Base-by-base conservation (phyloP, 2,329 filamentous ascomycete species). In the Aspergillus carbonarius region DNA sequence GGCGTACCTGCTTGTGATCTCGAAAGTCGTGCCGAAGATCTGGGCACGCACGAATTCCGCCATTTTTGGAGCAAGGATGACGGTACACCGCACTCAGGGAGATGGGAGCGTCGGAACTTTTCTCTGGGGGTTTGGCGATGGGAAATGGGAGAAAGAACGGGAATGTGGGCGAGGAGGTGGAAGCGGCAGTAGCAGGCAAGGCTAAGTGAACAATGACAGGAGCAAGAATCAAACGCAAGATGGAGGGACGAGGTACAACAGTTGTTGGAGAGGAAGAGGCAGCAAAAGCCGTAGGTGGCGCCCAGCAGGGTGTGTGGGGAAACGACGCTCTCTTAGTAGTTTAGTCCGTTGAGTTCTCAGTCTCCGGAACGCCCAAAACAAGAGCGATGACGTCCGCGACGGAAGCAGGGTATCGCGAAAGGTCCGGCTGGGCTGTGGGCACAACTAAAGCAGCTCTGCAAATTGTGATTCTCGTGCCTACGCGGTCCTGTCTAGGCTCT, bases 1-100 rank as follows among this genome's bases (percentile, higher is more conserved):
- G 44, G 59, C 72, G 63, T 86, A 97, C 92, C 95, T 90, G 80
- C 93, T 97, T 70, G 95, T 99, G 81, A 98, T 98, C 86, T 99
- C 95, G 76, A 99, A 99, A 70, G 95, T 98, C 63, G 95, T 99
- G 76, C 95, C 95, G 76, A 99, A 99, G 78, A 99, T 98, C 85
- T 98, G 93, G 76, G 93, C 93, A 80, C 95, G 91, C 75, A 99
- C 92, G 80, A 99, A 99, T 85, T 99, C 95, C 78, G 95, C 95
- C 95, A 99, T 98, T 77, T 32, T 74, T 88, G 85, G 59, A 65
- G 53, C 47, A 59, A 56, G 57, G 58, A 58, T 32, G 56, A 58
- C 32, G 52, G 51, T 56, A 47, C 35, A 62, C 60, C 60, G 60
- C 58, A 52, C 55, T 57, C 50, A 57, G 54, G 39, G 59, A 48